phyloP scores from a whole-genome alignment of 352 stramenopile genomes.

The Discostella stelligera region DNA sequence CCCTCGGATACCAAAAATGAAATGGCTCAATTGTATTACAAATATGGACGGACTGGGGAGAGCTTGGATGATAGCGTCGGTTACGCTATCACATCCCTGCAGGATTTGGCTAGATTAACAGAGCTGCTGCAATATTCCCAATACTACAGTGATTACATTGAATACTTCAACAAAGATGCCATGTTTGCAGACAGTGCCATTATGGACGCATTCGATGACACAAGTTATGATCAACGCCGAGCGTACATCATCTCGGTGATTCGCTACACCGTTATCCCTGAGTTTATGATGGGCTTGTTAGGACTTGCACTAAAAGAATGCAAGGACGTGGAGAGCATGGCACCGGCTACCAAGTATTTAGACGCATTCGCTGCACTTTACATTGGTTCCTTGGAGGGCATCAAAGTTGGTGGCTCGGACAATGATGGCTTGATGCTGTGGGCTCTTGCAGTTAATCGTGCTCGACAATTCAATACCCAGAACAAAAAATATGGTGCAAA shows the following conservation, averaged over 20 bases:
- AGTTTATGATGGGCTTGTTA: constrained; percentile 51
- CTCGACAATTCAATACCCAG: constrained; percentile 70
- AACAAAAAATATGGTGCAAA: constrained; percentile 47
- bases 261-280: constrained; percentile 32
- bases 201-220: constrained; percentile 52
- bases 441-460: constrained; percentile 60
- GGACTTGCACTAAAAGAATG: constrained; percentile 23
- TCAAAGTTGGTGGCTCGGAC: constrained; percentile 43
- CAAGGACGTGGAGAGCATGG: constrained; percentile 9
- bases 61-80: constrained; percentile 13
- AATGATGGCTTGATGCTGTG: constrained; percentile 76
- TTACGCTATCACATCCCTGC: constrained; percentile 54
- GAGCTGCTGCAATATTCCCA: constrained; percentile 53
- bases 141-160: constrained; percentile 61
- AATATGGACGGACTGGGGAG: constrained; percentile 33
- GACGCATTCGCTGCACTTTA: constrained; percentile 75
- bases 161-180: constrained; percentile 54
- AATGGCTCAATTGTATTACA: constrained; percentile 44
- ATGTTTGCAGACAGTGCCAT: constrained; percentile 67
- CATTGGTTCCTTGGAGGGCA: constrained; percentile 77
- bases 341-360: constrained; percentile 45
- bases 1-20: constrained; percentile 33
- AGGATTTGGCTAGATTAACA: constrained; percentile 53
- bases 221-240: constrained; percentile 21
- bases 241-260: constrained; percentile 41